Evolutionary conservation across 805 yeast genomes (phyloP), one percentile per base, ranked within the genome.

Genomic region (Nakazawaea populi): DNA sequence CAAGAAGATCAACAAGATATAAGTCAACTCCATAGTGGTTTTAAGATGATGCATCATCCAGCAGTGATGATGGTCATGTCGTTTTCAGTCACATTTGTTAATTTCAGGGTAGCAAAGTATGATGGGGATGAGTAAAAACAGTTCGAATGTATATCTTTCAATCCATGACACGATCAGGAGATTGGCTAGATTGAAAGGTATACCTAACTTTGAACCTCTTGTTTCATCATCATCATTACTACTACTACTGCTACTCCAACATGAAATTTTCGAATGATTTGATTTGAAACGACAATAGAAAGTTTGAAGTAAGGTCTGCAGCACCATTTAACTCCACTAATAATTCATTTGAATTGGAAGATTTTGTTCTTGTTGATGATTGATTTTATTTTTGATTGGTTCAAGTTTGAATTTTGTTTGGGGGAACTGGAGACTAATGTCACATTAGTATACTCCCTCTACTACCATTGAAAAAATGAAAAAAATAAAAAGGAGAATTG

Each of bases 11-110:
- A 62, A 57, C 60, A 63, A 60, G 58, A 42, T 7, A 38, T 24
- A 38, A 38, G 9, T 12, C 27, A 38, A 7, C 5, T 11, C 44
- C 35, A 43, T 4, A 59, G 65, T 56, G 62, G 64, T 57, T 63
- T 61, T 66, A 66, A 66, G 61, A 62, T 63, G 59, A 69, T 67
- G 71, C 71, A 67, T 64, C 68, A 64, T 67, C 68, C 70, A 67
- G 71, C 71, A 66, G 70, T 52, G 68, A 60, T 67, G 71, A 57
- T 61, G 52, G 54, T 52, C 44, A 50, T 49, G 51, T 34, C 51
- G 36, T 31, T 34, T 8, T 54, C 41, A 38, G 8, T 38, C 9
- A 10, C 27, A 18, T 8, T 38, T 14, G 27, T 7, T 2, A 32
- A 32, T 32, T 18, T 18, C 11, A 32, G 35, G 2, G 35, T 32